Evolutionary conservation across 164 flowering plant species (phyloP).

Genomic region (Echeveria elegans): DNA sequence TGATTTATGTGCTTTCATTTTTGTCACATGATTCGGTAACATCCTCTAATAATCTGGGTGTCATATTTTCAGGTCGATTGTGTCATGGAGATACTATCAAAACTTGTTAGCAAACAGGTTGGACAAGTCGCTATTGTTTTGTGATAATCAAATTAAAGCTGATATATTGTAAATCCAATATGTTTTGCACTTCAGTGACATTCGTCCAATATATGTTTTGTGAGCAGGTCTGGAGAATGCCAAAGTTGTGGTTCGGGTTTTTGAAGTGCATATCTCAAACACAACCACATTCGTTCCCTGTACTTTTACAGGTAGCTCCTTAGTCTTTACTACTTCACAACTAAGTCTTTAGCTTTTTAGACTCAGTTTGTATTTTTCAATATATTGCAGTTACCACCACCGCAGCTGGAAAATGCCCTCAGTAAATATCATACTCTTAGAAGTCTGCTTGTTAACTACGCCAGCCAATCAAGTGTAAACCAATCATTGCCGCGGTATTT

Average conservation of each 20-base stretch:
- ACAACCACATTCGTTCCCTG: constrained; percentile 86
- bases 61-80: constrained; percentile 70
- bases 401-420: constrained; percentile 78
- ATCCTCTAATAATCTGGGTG: neutral
- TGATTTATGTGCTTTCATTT: neutral
- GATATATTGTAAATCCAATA: neutral
- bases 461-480: constrained; percentile 53
- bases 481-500: constrained; percentile 64
- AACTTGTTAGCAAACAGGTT: constrained; percentile 93
- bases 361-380: neutral
- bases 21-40: neutral
- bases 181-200: neutral
- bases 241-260: constrained; percentile 95
- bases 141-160: neutral
- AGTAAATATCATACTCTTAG: constrained; percentile 60
- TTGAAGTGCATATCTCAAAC: constrained; percentile 93
- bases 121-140: constrained; percentile 6
- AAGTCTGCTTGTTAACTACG: constrained; percentile 62
- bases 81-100: constrained; percentile 90
- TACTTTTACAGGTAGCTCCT: constrained; percentile 60
- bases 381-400: constrained; percentile 76
- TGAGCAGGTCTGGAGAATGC: constrained; percentile 91
- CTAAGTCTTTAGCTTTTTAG: neutral
- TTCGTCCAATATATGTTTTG: neutral
- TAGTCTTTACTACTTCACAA: neutral